Evolutionary conservation across 2,329 filamentous ascomycete genomes (phyloP), one percentile per base, ranked within the genome.

Genomic region (Elsinoe perseae): DNA sequence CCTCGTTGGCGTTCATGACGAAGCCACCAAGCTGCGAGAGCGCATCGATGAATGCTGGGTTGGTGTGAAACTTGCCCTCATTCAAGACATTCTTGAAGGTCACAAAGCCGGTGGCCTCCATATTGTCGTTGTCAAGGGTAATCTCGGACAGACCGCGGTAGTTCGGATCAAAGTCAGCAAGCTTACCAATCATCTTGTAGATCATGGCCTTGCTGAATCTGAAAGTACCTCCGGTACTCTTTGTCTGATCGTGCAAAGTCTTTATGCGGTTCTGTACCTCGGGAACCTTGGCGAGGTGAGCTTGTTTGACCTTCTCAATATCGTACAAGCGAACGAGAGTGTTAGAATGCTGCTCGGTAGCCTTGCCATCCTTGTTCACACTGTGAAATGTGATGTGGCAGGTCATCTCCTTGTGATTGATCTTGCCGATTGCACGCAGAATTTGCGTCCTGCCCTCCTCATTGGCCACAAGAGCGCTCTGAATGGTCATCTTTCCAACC

Each of bases 401-500:
- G 16, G 20, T 36, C 48, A 50, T 52, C 20, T 50, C 28, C 12
- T 54, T 36, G 54, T 50, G 28, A 16, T 60, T 52, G 18, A 58
- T 43, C 20, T 50, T 54, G 20, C 54, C 55, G 12, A 36, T 25
- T 3, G 46, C 36, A 16, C 50, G 58, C 12, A 62, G 42, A 12
- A 57, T 50, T 34, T 62, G 55, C 18, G 52, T 25, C 21, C 44
- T 58, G 20, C 50, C 58, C 7, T 46, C 50, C n/a, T 46, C 53
- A 23, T 63, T 61, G 4, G 58, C 60, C 27, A 63, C 57, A 0
- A 68, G 50, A 23, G 63, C 61, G 9, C 64, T 63, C 9, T 57
- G 46, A 34, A 77, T 71, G 7, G 65, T 65, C 46, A 78, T 61
- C 50, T 75, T 64, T 16, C 64, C 53, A 7, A 77, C 67, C 57